Percentiles rank a stretch among this genome's conserved stretches.
phyloP scores from a whole-genome alignment of 345 rosid genomes.

The Salix udensis region DNA sequence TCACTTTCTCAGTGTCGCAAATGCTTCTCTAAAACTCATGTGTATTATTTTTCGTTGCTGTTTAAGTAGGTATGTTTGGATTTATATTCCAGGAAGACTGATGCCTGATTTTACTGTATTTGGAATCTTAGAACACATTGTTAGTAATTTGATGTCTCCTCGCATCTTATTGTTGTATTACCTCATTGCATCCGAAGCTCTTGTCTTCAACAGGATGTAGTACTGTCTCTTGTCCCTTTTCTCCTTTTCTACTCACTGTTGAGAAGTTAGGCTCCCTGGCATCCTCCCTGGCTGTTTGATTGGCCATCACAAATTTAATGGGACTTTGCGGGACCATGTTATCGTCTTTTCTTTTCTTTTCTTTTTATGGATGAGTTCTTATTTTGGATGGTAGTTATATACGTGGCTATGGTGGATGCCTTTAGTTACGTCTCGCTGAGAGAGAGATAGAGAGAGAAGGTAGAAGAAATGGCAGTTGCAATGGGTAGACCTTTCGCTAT shows the following conservation, averaged over 20 bases:
- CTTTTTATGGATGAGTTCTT: not conserved
- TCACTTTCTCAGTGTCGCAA: conserved; percentile 4
- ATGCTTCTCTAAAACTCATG: conserved; percentile 6
- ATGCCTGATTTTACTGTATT: conserved; percentile 11
- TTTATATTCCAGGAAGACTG: conserved; percentile 2
- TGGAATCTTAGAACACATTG: not conserved
- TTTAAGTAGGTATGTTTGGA: not conserved
- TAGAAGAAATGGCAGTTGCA: conserved; percentile 33
- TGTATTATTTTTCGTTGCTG: conserved; percentile 8
- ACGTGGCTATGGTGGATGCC: conserved; percentile 20
- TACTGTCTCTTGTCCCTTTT: not conserved
- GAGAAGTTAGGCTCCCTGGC: not conserved
- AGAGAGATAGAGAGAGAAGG: conserved; percentile 21
- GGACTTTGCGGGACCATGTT: conserved; percentile 28
- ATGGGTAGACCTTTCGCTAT: conserved; percentile 33
- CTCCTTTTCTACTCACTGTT: not conserved
- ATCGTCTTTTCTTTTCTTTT: not conserved
- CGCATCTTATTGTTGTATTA: conserved; percentile 1
- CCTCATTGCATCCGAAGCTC: not conserved
- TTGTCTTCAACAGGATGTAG: not conserved
- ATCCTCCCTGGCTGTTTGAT: not conserved
- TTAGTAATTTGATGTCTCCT: conserved; percentile 1
- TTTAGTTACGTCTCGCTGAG: conserved; percentile 12
- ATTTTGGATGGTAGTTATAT: conserved; percentile 7
- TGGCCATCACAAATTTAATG: not conserved